phyloP scores from a whole-genome alignment of 768 basidiomycete genomes.

The Suillus sp. region DNA sequence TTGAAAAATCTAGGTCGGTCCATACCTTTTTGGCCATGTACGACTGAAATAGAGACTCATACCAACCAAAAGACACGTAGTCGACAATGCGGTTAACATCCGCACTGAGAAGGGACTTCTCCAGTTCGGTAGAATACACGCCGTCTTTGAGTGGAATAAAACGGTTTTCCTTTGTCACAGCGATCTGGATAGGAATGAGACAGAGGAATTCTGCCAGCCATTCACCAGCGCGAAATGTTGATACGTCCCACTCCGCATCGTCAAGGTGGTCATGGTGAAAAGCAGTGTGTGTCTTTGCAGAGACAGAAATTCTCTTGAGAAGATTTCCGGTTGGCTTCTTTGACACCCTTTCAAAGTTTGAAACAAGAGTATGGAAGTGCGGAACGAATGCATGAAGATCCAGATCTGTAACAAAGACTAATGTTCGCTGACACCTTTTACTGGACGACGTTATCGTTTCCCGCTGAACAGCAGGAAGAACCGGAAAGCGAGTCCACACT shows the following conservation, averaged over 20 bases:
- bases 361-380: constrained; percentile 50
- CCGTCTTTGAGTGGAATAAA: constrained; percentile 65
- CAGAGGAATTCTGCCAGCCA: constrained; percentile 65
- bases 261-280: constrained; percentile 26
- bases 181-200: constrained; percentile 66
- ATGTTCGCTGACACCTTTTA: constrained; percentile 34
- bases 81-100: constrained; percentile 59
- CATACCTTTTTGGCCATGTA: constrained; percentile 59
- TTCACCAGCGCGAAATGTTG: constrained; percentile 51
- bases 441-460: constrained; percentile 42
- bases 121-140: constrained; percentile 49
- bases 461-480: constrained; percentile 52
- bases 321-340: constrained; percentile 53
- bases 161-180: constrained; percentile 58
- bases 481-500: constrained; percentile 64
- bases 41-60: constrained; percentile 62
- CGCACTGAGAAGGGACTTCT: constrained; percentile 57
- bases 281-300: constrained; percentile 30
- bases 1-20: neutral
- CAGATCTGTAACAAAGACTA: constrained; percentile 48
- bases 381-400: constrained; percentile 37
- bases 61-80: constrained; percentile 60
- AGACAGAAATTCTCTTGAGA: constrained; percentile 41
- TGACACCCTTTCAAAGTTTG: constrained; percentile 49
- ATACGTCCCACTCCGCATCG: constrained; percentile 31